Conservation (phyloP, 371 early-diverging fungal genomes). For the Aphelidium insulamus region DNA sequence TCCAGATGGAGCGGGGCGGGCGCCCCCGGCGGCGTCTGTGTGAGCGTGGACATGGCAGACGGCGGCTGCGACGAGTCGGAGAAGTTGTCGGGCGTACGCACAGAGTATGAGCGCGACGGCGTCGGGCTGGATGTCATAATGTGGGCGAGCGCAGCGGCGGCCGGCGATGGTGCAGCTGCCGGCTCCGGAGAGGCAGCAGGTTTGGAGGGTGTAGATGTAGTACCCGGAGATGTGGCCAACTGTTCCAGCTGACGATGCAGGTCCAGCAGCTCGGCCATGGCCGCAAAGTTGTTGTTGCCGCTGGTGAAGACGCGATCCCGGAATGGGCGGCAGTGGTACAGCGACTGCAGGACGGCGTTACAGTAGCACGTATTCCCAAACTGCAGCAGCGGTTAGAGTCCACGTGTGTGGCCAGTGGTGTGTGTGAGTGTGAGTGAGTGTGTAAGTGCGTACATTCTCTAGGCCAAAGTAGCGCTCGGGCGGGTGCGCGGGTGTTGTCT, state of each 20-base stretch:
- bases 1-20: too few relatives aligned
- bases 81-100: too few relatives aligned
- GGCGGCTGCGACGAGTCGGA: too few relatives aligned
- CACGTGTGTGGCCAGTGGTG: too few relatives aligned
- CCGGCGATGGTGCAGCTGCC: slow-evolving; percentile 9
- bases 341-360: slow-evolving; percentile 84
- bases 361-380: slow-evolving; percentile 87
- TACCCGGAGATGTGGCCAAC: slow-evolving; percentile 24
- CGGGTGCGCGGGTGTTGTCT: too few relatives aligned
- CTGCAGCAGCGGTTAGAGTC: slow-evolving; percentile 22
- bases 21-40: too few relatives aligned
- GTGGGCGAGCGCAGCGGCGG: slow-evolving; percentile 7
- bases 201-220: slow-evolving; percentile 10
- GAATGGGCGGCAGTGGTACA: slow-evolving; percentile 86
- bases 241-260: too few relatives aligned
- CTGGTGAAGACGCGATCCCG: slow-evolving; percentile 63
- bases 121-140: slow-evolving; percentile 1
- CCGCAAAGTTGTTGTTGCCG: slow-evolving; percentile 10
- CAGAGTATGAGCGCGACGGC: too few relatives aligned
- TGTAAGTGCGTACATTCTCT: slow-evolving; percentile 50
- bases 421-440: background rate
- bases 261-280: slow-evolving; percentile 5
- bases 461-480: slow-evolving; percentile 63
- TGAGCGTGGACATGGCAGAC: too few relatives aligned
- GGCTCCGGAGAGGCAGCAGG: slow-evolving; percentile 8